A percentile compares a stretch with the other conserved stretches of the same genome.
Evolutionary conservation across 441 rosid species (phyloP).

Genomic region (Caryocar brasiliense): DNA sequence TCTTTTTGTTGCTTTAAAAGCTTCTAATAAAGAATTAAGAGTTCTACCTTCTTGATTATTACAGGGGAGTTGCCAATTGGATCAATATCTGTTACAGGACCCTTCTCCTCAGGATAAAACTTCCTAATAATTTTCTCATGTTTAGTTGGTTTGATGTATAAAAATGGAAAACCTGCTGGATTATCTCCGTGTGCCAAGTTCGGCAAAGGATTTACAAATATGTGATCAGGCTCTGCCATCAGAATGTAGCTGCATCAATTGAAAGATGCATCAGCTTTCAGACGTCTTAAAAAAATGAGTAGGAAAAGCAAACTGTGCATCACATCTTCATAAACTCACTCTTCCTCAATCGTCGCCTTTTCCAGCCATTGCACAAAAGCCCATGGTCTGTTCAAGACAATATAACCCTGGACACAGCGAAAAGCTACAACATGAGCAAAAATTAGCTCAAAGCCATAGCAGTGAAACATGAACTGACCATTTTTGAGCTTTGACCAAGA

Average conservation of each 20-base stretch:
- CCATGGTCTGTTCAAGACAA: conserved; percentile 74
- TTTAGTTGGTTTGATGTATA: conserved; percentile 57
- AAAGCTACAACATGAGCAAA: not conserved
- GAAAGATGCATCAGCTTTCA: conserved; percentile 13
- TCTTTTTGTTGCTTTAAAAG: not conserved
- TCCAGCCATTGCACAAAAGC: conserved; percentile 86
- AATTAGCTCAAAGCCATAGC: too few species aligned
- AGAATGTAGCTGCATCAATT: conserved; percentile 49
- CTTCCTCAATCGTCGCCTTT: conserved; percentile 56
- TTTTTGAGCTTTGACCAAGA: too few species aligned
- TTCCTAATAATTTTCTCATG: conserved; percentile 45
- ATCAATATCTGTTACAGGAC: conserved; percentile 55
- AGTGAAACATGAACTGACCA: too few species aligned
- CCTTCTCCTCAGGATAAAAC: conserved; percentile 58
- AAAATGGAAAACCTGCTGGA: conserved; percentile 70
- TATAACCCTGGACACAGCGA: conserved; percentile 44
- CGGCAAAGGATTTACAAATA: conserved; percentile 61
- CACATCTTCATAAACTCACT: conserved; percentile 25
- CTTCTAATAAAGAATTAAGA: conserved; percentile 1
- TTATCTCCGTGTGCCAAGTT: conserved; percentile 48
- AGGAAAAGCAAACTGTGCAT: not conserved
- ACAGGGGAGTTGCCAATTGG: conserved; percentile 83
- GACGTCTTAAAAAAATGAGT: not conserved
- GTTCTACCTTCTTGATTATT: conserved; percentile 51
- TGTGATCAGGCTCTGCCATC: conserved; percentile 84